Evolutionary conservation across 176 grass and related monocot species (phyloP), one percentile per base, ranked within the genome.

Genomic region (Bromus sterilis): DNA sequence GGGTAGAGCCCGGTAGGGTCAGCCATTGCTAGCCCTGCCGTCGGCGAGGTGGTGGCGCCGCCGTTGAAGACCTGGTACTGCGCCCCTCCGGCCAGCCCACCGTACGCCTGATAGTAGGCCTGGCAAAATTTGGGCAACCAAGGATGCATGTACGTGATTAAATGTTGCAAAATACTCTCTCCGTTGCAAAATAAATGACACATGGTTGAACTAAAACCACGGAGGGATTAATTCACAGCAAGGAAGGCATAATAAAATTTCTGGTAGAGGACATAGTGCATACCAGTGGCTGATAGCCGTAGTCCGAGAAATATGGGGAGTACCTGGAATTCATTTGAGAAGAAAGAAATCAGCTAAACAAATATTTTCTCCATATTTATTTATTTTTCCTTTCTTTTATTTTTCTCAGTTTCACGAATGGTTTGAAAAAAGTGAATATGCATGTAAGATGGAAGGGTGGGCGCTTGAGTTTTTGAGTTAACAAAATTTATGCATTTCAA

Each of bases 241-340:
- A 57, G 46, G 16, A 31, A 53, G n/a, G n/a, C n/a, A n/a, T n/a
- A n/a, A n/a, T n/a, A n/a, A n/a, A n/a, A n/a, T n/a, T n/a, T n/a
- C n/a, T n/a, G n/a, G n/a, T n/a, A n/a, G n/a, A n/a, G n/a, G n/a
- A n/a, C n/a, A 55, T 55, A 56, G 21, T 12, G 26, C 13, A 28
- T 88, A 89, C 87, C 87, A 85, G 74, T 0, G 78, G 78, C 4
- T 74, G 83, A 2, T 78, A 89, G 43, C 74, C 24, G 44, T 86
- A 82, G 37, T 89, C 83, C 37, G 83, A 78, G 65, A 82, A 82
- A 31, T 82, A 89, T 3, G 88, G 83, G 7, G 78, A 39, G 39
- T 89, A 89, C 66, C 88, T 89, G 78, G n/a, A 86, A 49, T 85
- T 42, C 63, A 65, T 56, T 80, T 39, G 1, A 20, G 29, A 77